A percentile compares a stretch with the other conserved stretches of the same genome.
These are phyloP conservation scores for Solanum aculeatissimum DNA, from an alignment of 305 asterid genomes.

Conservation along the genomic window DNA sequence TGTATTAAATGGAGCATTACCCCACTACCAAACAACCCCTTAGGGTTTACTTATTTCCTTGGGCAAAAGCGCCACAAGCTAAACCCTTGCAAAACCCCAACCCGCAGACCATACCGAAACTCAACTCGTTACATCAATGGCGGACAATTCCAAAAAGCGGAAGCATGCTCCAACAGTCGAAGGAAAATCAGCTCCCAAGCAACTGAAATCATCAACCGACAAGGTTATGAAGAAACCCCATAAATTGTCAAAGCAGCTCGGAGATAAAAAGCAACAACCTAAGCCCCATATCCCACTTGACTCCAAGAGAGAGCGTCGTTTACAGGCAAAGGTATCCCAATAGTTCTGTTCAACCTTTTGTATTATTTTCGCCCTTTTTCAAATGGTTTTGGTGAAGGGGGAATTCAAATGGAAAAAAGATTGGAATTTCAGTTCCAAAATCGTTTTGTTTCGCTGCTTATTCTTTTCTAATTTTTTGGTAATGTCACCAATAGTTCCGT, in stretches of 20 bases:
- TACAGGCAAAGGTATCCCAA: constrained; percentile 50
- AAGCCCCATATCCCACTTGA: constrained; percentile 16
- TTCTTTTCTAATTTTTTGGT: neutral
- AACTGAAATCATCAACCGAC: constrained; percentile 26
- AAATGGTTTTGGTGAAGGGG: neutral
- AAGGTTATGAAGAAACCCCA: constrained; percentile 25
- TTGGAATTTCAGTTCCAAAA: neutral
- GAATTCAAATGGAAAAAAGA: neutral
- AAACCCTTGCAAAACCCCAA: constrained; percentile 17
- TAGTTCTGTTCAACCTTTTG: neutral
- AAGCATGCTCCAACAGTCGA: constrained; percentile 24
- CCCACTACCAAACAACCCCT: too few relatives aligned
- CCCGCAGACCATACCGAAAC: neutral
- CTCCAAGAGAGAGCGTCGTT: constrained; percentile 45
- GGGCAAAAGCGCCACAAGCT: neutral
- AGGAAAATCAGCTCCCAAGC: constrained; percentile 18
- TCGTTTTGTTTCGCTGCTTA: neutral
- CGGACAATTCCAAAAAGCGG: constrained; percentile 48
- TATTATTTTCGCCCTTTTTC: neutral
- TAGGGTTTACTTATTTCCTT: neutral
- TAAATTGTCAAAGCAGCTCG: constrained; percentile 14
- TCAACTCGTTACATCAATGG: constrained; percentile 28
- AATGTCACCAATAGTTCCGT: neutral
- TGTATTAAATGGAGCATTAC: too few relatives aligned
- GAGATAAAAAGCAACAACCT: constrained; percentile 1